These are phyloP conservation scores for Syncephalis plumigaleata DNA, from an alignment of 371 early-diverging fungal species.

Conservation along the genomic window DNA sequence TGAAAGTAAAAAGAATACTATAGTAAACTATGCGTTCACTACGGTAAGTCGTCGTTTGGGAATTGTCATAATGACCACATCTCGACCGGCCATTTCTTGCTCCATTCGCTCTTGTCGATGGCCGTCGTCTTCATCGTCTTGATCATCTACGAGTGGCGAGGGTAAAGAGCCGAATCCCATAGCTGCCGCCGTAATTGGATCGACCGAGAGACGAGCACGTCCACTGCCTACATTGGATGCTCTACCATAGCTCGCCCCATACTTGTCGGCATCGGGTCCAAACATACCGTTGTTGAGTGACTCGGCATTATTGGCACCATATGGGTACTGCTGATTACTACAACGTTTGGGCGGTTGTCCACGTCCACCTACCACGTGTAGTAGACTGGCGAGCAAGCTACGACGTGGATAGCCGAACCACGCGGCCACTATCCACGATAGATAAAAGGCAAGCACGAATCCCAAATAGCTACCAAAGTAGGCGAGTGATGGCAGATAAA, in stretches of 20 bases:
- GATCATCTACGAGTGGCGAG: background rate
- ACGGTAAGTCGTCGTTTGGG: slow-evolving; percentile 6
- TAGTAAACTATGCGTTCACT: slow-evolving; percentile 1
- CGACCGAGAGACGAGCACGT: background rate
- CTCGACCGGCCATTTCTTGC: slow-evolving; percentile 4
- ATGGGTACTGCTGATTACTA: background rate
- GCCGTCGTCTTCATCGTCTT: slow-evolving; percentile 1
- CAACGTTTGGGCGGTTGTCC: background rate
- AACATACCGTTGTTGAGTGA: too few species aligned
- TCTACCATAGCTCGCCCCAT: background rate
- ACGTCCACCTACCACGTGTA: background rate
- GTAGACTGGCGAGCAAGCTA: slow-evolving; percentile 3
- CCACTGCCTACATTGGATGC: background rate
- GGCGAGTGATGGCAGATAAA: too few species aligned
- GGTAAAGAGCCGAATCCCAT: background rate
- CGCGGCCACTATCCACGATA: slow-evolving; percentile 3
- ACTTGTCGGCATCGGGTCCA: background rate
- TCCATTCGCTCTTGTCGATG: slow-evolving; percentile 1
- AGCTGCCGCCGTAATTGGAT: background rate
- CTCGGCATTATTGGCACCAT: background rate
- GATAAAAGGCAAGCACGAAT: slow-evolving; percentile 1
- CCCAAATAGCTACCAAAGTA: background rate
- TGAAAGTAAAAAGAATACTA: too few species aligned
- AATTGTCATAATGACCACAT: slow-evolving; percentile 8
- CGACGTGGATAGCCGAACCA: slow-evolving; percentile 4